Percentiles rank a stretch among this genome's conserved stretches.
These are phyloP conservation scores for Obba rivulosa DNA, from an alignment of 768 basidiomycete genomes.

Conservation along the genomic window DNA sequence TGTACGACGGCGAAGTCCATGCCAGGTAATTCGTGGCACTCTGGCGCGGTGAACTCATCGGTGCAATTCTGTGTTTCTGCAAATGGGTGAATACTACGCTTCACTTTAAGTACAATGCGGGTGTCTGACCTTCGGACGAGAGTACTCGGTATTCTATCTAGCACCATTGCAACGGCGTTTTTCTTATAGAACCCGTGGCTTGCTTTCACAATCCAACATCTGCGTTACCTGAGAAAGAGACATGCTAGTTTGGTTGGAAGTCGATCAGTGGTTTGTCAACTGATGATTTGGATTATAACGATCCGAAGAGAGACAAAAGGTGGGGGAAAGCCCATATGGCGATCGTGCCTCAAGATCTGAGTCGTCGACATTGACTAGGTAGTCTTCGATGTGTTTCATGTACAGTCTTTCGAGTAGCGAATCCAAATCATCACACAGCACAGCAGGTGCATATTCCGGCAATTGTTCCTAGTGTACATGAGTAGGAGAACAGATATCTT, in stretches of 20 bases:
- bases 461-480: too few relatives aligned
- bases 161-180: not conserved
- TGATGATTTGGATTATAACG: not conserved
- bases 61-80: not conserved
- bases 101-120: not conserved
- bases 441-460: too few relatives aligned
- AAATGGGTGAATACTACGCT: not conserved
- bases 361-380: not conserved
- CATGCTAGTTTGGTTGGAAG: not conserved
- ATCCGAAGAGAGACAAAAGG: not conserved
- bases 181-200: not conserved
- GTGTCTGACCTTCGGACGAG: not conserved
- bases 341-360: not conserved
- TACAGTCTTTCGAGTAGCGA: too few relatives aligned
- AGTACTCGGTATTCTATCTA: not conserved
- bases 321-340: not conserved
- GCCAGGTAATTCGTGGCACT: too few relatives aligned
- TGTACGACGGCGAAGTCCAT: not conserved
- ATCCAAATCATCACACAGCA: too few relatives aligned
- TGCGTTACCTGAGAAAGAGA: not conserved
- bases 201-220: not conserved
- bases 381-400: constrained; percentile 1
- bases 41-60: too few relatives aligned
- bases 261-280: not conserved
- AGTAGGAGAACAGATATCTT: too few relatives aligned